phyloP scores from a whole-genome alignment of 176 grass and related monocot species.

The Zea luxurians region DNA sequence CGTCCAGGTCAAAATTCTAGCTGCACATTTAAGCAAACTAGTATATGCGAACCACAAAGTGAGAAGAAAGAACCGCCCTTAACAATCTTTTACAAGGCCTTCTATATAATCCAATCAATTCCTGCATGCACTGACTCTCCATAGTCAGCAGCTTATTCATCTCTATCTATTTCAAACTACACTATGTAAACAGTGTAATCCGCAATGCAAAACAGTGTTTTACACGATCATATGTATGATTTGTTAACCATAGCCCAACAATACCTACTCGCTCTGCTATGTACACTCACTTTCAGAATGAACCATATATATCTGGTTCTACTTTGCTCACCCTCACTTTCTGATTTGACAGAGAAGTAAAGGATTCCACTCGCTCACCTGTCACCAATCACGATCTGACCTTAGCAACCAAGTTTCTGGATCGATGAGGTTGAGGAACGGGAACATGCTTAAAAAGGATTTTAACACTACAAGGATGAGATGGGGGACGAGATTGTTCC shows the following conservation, averaged over 20 bases:
- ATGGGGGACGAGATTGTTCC: too few species aligned
- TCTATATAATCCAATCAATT: slow-evolving; percentile 35
- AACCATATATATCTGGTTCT: slow-evolving; percentile 16
- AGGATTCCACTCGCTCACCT: not conserved
- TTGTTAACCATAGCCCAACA: not conserved
- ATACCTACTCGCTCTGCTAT: slow-evolving; percentile 52
- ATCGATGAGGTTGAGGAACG: too few species aligned
- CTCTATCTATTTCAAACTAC: too few species aligned
- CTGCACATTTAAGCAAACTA: slow-evolving; percentile 34
- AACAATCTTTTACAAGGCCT: slow-evolving; percentile 19
- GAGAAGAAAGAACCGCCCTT: not conserved
- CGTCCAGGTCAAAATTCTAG: slow-evolving; percentile 50
- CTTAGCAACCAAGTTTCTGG: too few species aligned
- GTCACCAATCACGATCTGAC: slow-evolving; percentile 25
- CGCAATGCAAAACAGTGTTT: too few species aligned
- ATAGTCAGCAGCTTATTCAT: too few species aligned
- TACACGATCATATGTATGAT: too few species aligned
- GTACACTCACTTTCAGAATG: slow-evolving; percentile 49
- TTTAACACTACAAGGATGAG: too few species aligned
- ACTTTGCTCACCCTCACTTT: slow-evolving; percentile 29
- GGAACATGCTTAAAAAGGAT: too few species aligned
- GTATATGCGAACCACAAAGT: slow-evolving; percentile 17
- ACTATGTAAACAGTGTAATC: too few species aligned
- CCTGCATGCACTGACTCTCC: slow-evolving; percentile 1
- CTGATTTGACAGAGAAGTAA: slow-evolving; percentile 28